phyloP scores from a whole-genome alignment of 164 flowering plant genomes.

The Tinospora cordifolia region DNA sequence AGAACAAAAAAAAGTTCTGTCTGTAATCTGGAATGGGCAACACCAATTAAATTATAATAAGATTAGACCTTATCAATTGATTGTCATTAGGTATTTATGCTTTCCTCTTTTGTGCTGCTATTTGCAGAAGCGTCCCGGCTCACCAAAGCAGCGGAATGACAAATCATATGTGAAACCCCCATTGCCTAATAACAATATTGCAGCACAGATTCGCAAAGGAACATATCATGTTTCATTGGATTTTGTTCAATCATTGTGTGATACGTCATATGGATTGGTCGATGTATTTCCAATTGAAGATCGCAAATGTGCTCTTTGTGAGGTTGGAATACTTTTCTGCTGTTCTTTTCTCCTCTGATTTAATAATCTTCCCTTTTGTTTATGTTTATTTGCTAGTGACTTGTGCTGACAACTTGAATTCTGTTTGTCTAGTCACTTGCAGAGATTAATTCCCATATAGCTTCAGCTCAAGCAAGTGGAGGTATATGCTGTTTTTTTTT shows the following conservation, averaged over 20 bases:
- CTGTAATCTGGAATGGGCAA: not conserved
- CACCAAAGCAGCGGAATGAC: slow-evolving; percentile 58
- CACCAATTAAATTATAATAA: not conserved
- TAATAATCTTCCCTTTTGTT: not conserved
- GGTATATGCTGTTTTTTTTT: too few species aligned
- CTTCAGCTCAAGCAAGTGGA: slow-evolving; percentile 77
- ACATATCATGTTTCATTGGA: slow-evolving; percentile 90
- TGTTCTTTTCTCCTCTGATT: slow-evolving; percentile 5
- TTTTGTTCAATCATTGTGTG: slow-evolving; percentile 86
- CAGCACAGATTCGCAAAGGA: slow-evolving; percentile 79
- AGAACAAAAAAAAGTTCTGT: too few species aligned
- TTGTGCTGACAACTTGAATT: slow-evolving; percentile 18
- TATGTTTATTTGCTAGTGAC: slow-evolving; percentile 10
- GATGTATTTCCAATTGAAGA: slow-evolving; percentile 96
- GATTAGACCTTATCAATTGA: not conserved
- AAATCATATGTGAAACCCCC: slow-evolving; percentile 68
- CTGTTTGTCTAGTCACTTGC: slow-evolving; percentile 66
- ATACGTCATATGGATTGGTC: slow-evolving; percentile 87
- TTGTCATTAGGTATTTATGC: not conserved
- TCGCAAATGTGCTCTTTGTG: slow-evolving; percentile 86
- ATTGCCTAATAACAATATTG: slow-evolving; percentile 53
- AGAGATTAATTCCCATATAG: slow-evolving; percentile 70
- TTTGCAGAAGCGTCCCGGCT: slow-evolving; percentile 68
- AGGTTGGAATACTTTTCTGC: slow-evolving; percentile 41
- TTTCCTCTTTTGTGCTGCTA: slow-evolving; percentile 8